Evolutionary conservation across 73 alveolate species (phyloP).

Genomic region (Tetrahymena elliotti): DNA sequence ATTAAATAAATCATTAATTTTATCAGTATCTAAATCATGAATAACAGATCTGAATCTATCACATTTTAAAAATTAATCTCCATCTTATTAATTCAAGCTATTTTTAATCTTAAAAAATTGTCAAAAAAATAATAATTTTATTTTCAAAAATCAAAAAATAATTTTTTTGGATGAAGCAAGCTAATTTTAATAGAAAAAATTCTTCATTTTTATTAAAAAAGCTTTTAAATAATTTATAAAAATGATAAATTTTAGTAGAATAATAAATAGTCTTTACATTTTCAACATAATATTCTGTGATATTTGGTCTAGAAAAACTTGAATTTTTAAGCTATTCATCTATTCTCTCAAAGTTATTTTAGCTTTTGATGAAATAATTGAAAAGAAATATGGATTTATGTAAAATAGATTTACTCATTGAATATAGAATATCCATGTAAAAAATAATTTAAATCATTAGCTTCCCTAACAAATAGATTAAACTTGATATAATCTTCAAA

Average conservation of each 20-base stretch:
- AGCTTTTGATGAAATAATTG: background rate
- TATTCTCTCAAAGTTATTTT: background rate
- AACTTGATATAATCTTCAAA: background rate
- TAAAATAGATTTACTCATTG: background rate
- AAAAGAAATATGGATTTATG: background rate
- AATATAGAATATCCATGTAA: background rate
- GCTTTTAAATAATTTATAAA: too few species aligned
- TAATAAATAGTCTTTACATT: background rate
- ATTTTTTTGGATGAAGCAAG: too few species aligned
- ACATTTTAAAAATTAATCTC: background rate
- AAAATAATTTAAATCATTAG: background rate
- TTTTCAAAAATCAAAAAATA: too few species aligned
- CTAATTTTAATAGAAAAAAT: too few species aligned
- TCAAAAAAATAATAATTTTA: background rate
- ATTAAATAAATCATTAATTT: background rate
- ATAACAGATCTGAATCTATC: background rate
- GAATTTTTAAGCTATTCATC: background rate
- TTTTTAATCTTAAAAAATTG: background rate
- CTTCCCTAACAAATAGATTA: background rate
- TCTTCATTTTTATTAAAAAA: too few species aligned
- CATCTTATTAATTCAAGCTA: background rate
- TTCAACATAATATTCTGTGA: background rate
- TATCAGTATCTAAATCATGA: background rate
- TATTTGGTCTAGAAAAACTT: background rate
- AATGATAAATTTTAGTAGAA: too few species aligned